A percentile compares a stretch with the other conserved stretches of the same genome.
These are phyloP conservation scores for Amylostereum chailletii DNA, from an alignment of 1,284 basidiomycete species.

Conservation along the genomic window DNA sequence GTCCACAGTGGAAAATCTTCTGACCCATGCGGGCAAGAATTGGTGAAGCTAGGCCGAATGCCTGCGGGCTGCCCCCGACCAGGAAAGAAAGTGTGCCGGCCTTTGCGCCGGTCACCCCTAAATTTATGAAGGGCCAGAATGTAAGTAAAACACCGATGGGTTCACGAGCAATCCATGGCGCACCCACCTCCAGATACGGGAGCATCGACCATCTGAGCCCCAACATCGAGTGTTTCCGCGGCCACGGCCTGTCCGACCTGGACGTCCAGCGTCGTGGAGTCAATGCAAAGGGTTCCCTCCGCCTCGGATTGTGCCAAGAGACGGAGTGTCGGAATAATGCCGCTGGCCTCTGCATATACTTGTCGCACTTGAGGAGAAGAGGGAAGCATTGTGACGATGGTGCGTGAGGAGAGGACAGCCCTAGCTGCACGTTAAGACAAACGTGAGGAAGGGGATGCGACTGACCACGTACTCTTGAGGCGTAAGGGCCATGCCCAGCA, in stretches of 20 bases:
- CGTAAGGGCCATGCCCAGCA: slow-evolving; percentile 45
- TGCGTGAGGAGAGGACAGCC: slow-evolving; percentile 52
- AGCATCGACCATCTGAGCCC: slow-evolving; percentile 81
- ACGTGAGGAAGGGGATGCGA: not conserved
- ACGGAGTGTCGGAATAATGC: slow-evolving; percentile 52
- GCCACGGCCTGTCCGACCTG: slow-evolving; percentile 62
- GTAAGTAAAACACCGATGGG: not conserved
- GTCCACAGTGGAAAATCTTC: slow-evolving; percentile 77
- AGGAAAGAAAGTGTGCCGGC: slow-evolving; percentile 85
- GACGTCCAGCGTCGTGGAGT: slow-evolving; percentile 84
- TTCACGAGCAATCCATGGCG: not conserved
- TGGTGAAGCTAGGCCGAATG: slow-evolving; percentile 55
- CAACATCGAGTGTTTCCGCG: slow-evolving; percentile 37
- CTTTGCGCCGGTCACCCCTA: slow-evolving; percentile 78
- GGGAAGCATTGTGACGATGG: slow-evolving; percentile 80
- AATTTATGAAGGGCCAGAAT: not conserved
- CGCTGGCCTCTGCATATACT: slow-evolving; percentile 54
- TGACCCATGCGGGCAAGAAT: slow-evolving; percentile 72
- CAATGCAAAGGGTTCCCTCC: slow-evolving; percentile 62
- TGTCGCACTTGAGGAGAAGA: slow-evolving; percentile 74
- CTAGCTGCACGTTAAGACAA: slow-evolving; percentile 25
- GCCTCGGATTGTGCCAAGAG: slow-evolving; percentile 31
- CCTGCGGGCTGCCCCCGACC: slow-evolving; percentile 64
- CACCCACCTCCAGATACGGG: slow-evolving; percentile 80
- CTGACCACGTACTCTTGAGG: slow-evolving; percentile 58